Evolutionary conservation across 1,284 basidiomycete species (phyloP), one percentile per base, ranked within the genome.

Genomic region (Apiotrichum laibachii): DNA sequence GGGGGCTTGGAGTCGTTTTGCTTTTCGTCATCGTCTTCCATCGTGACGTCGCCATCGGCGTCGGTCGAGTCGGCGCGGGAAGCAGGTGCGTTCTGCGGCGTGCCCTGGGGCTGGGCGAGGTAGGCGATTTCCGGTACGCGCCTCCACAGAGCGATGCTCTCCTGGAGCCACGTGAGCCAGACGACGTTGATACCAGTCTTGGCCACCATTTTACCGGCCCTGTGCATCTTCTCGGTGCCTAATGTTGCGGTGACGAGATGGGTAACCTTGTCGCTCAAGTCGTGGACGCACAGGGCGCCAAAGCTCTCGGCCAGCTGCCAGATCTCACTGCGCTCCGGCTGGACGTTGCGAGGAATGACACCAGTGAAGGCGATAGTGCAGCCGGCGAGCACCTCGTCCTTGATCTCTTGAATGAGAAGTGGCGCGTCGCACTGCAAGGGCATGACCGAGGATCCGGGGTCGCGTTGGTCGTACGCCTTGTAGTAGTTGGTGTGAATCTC

Each of bases 211-310:
- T 83, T 82, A 42, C 85, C 82, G 1, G 93, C 92, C 46, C 83
- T 80, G 67, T 92, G 87, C 1, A 95, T 92, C 78, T 99, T 98
- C 62, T 88, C 87, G 0, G 95, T 98, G 39, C 91, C 90, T 56
- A 89, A 87, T 81, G 90, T 89, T 5, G 88, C 89, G 16, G 92
- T 89, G 31, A 99, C 90, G 39, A 98, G 86, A 70, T 99, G 95
- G 0, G 95, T 98, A 19, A 90, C 84, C 0, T 82, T 77, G n/a
- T 78, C 75, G 2, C 81, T 82, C 26, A 97, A 75, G 56, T 89
- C 85, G 18, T 83, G 84, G 42, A 86, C 83, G 74, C 90, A 92
- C 43, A 79, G 80, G 0, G 95, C 95, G 18, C 95, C 95, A 70
- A 96, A 99, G 74, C 89, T 86, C 50, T 84, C 82, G 6, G 95